phyloP scores from a whole-genome alignment of 2,329 filamentous ascomycete species.

The Fusarium coicis region DNA sequence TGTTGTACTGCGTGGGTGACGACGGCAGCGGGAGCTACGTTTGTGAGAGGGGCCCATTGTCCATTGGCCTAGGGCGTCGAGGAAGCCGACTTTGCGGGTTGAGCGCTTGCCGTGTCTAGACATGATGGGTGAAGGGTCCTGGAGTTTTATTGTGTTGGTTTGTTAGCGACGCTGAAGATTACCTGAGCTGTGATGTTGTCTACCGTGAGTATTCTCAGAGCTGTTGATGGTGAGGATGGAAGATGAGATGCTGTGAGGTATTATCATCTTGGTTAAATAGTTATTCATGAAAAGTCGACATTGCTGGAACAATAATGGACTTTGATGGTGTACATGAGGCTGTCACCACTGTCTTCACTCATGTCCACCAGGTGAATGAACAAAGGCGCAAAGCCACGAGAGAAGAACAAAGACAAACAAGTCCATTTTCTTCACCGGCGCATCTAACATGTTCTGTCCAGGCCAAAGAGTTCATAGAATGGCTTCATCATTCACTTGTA shows the following conservation, averaged over 20 bases:
- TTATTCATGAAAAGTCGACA: no score
- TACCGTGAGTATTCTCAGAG: not conserved
- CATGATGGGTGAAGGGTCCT: not conserved
- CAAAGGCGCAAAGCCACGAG: constrained; percentile 4
- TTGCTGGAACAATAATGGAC: not conserved
- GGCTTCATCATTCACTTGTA: not conserved
- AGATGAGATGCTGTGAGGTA: not conserved
- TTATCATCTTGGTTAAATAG: not conserved
- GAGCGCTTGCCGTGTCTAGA: not conserved
- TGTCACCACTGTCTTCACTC: not conserved
- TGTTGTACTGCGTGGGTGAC: not conserved
- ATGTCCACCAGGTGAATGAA: not conserved
- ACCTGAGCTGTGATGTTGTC: not conserved
- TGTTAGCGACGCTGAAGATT: not conserved
- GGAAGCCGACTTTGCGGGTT: not conserved
- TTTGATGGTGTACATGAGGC: not conserved
- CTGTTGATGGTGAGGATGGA: not conserved
- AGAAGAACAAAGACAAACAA: not conserved
- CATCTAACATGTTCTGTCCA: not conserved
- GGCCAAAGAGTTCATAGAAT: not conserved
- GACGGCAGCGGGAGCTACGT: not conserved
- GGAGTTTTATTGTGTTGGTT: not conserved
- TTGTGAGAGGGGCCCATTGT: not conserved
- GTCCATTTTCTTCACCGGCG: not conserved
- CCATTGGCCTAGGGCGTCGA: constrained; percentile 20